phyloP scores from a whole-genome alignment of 345 rosid genomes.

The Syzygium aqueum region DNA sequence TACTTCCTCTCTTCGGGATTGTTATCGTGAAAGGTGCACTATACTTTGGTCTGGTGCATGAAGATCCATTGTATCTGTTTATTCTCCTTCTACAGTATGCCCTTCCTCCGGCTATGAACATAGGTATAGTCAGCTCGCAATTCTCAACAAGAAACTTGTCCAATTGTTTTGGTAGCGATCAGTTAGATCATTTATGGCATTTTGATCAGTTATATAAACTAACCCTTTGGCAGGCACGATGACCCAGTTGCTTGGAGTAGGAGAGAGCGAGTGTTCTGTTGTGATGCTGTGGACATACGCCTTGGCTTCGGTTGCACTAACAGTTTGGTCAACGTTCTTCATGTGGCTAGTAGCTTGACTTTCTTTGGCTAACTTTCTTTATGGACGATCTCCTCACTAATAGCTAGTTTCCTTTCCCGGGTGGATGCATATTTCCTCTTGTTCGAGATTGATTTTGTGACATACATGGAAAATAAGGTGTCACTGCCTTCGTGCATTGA shows the following conservation, averaged over 20 bases:
- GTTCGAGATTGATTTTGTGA: neutral
- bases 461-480: neutral
- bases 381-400: neutral
- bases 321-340: constrained; percentile 39
- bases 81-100: constrained; percentile 50
- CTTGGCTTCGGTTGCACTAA: constrained; percentile 29
- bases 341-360: constrained; percentile 19
- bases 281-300: constrained; percentile 31
- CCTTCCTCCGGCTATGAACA: constrained; percentile 46
- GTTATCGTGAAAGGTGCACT: constrained; percentile 25
- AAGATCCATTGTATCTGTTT: constrained; percentile 36
- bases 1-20: constrained; percentile 28
- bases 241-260: constrained; percentile 27
- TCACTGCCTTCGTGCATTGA: neutral
- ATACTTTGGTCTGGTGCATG: constrained; percentile 21
- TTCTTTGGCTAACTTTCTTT: neutral
- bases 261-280: constrained; percentile 36
- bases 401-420: neutral
- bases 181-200: neutral
- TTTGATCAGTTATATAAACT: neutral
- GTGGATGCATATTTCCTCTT: neutral
- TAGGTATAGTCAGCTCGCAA: constrained; percentile 16
- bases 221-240: constrained; percentile 23
- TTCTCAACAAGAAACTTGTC: neutral
- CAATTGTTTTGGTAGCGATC: neutral